A percentile compares a stretch with the other conserved stretches of the same genome.
Evolutionary conservation across 1,284 basidiomycete species (phyloP).

Genomic region (Leucocoprinus gongylophorus): DNA sequence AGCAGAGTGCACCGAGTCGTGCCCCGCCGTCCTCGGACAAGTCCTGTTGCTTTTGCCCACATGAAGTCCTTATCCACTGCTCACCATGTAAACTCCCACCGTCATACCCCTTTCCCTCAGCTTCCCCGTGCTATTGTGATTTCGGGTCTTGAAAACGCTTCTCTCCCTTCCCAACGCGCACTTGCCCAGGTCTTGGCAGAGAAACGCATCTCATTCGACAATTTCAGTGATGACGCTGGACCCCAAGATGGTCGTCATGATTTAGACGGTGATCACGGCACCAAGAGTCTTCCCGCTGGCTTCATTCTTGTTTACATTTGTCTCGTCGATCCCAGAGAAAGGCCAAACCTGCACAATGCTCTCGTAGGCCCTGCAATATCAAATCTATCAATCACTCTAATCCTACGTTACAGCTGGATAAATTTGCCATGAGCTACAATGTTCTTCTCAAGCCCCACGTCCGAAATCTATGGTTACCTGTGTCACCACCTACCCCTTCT

Average conservation of each 20-base stretch:
- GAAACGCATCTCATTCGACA: slow-evolving; percentile 43
- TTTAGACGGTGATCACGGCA: slow-evolving; percentile 26
- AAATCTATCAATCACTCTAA: slow-evolving; percentile 10
- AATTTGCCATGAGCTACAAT: slow-evolving; percentile 67
- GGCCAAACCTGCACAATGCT: slow-evolving; percentile 55
- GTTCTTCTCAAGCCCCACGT: slow-evolving; percentile 39
- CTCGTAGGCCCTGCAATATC: slow-evolving; percentile 41
- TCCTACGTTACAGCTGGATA: slow-evolving; percentile 49
- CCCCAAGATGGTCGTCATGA: slow-evolving; percentile 5
- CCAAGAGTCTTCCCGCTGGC: slow-evolving; percentile 56
- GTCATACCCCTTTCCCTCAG: slow-evolving; percentile 16
- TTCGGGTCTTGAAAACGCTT: slow-evolving; percentile 59
- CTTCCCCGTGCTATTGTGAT: slow-evolving; percentile 62
- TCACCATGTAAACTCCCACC: not conserved
- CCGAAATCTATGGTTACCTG: slow-evolving; percentile 21
- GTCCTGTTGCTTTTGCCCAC: slow-evolving; percentile 19
- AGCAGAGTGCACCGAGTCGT: slow-evolving; percentile 1
- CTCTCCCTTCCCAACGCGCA: slow-evolving; percentile 49
- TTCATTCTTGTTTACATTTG: slow-evolving; percentile 72
- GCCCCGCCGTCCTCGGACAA: slow-evolving; percentile 21
- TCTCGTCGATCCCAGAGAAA: slow-evolving; percentile 50
- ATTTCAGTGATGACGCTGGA: not conserved
- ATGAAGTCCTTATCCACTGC: not conserved
- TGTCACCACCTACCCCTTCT: not conserved
- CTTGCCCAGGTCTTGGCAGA: slow-evolving; percentile 50